Percentiles rank a stretch among this genome's conserved stretches.
phyloP scores from a whole-genome alignment of 768 basidiomycete species.

The Mycena epipterygia region DNA sequence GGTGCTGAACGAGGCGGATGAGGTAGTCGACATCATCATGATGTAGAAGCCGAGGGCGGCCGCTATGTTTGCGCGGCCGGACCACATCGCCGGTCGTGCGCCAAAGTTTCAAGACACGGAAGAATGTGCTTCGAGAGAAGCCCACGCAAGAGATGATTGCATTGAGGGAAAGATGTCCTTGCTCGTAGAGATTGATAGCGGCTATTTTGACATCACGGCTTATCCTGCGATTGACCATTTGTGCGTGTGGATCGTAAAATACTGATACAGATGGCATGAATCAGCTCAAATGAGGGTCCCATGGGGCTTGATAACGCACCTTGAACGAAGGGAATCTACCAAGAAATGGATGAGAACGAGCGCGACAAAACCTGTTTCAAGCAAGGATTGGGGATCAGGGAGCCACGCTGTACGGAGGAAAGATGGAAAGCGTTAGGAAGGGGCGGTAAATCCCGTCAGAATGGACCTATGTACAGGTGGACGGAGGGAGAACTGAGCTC shows the following conservation, averaged over 20 bases:
- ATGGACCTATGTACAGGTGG: too few relatives aligned
- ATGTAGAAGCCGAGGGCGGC: constrained; percentile 22
- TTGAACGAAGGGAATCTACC: too few relatives aligned
- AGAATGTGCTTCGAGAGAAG: constrained; percentile 41
- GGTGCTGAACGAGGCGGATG: constrained; percentile 29
- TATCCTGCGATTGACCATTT: constrained; percentile 35
- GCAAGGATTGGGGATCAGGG: too few relatives aligned
- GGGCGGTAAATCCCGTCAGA: too few relatives aligned
- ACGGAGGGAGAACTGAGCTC: too few relatives aligned
- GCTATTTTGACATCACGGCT: constrained; percentile 44
- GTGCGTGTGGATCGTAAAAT: background rate
- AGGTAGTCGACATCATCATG: constrained; percentile 41
- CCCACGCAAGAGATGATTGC: constrained; percentile 41
- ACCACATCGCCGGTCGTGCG: constrained; percentile 46
- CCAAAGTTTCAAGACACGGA: constrained; percentile 41
- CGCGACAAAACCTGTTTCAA: too few relatives aligned
- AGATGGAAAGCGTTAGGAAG: too few relatives aligned
- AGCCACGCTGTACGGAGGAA: too few relatives aligned
- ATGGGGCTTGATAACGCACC: too few relatives aligned
- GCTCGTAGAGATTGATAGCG: constrained; percentile 42
- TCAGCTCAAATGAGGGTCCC: background rate
- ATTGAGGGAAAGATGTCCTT: constrained; percentile 31
- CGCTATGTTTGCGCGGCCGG: background rate
- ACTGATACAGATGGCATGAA: background rate
- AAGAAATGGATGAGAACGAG: too few relatives aligned